Percentiles rank a stretch among this genome's conserved stretches.
Conservation (phyloP, 106 monocot genomes). For the Narthecium ossifragum region DNA sequence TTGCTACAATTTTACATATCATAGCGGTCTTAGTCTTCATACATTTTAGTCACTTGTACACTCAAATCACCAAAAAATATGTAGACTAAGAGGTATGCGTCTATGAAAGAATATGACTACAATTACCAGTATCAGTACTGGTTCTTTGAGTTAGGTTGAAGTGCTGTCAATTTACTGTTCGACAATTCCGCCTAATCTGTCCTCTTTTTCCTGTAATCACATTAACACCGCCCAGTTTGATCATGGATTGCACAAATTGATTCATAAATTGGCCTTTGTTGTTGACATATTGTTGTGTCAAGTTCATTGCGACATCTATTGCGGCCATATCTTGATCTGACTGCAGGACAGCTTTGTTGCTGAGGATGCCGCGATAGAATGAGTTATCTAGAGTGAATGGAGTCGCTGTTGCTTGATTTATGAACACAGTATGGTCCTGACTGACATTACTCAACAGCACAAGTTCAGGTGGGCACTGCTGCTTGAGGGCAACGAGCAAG, state of each 20-base stretch:
- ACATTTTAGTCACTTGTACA: no score
- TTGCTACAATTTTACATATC: no score
- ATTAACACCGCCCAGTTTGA: slow-evolving; percentile 31
- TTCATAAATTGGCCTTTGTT: slow-evolving; percentile 15
- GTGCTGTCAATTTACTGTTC: slow-evolving; percentile 24
- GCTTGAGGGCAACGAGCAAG: slow-evolving; percentile 14
- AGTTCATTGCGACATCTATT: slow-evolving; percentile 16
- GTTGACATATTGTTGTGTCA: slow-evolving; percentile 10
- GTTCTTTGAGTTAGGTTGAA: no score
- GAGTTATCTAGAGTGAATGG: slow-evolving; percentile 11
- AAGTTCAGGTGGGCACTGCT: slow-evolving; percentile 16
- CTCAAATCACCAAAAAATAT: no score
- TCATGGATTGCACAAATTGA: slow-evolving; percentile 37
- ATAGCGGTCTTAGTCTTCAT: no score
- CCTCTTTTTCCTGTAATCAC: slow-evolving; percentile 42
- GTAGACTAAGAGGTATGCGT: no score
- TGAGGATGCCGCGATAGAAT: slow-evolving; percentile 18
- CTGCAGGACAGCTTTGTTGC: slow-evolving; percentile 7
- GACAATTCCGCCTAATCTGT: slow-evolving; percentile 34
- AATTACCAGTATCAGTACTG: no score
- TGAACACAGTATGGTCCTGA: slow-evolving; percentile 19
- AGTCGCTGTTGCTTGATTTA: slow-evolving; percentile 11
- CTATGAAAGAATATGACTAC: no score
- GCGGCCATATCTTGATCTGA: slow-evolving; percentile 21
- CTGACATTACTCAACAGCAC: slow-evolving; percentile 7